Percentiles rank a stretch among this genome's conserved stretches.
phyloP scores from a whole-genome alignment of 257 asterid genomes.

The Nicotiana sylvestris region DNA sequence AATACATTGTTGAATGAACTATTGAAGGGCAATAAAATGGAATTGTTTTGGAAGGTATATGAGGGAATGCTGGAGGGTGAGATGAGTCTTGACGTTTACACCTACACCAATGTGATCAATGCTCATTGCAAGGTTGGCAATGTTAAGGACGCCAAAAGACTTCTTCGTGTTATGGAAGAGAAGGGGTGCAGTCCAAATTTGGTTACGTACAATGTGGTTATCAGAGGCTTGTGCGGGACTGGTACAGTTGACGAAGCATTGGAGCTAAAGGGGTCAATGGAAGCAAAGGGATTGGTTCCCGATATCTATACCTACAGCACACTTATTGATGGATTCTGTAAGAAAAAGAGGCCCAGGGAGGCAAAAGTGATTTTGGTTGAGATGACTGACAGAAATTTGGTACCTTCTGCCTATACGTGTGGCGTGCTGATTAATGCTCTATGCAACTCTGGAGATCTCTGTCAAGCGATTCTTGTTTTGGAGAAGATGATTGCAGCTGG shows the following conservation, averaged over 20 bases:
- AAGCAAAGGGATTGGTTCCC: constrained; percentile 53
- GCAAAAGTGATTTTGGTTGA: constrained; percentile 55
- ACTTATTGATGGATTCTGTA: constrained; percentile 63
- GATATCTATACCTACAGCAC: constrained; percentile 63
- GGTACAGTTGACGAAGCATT: constrained; percentile 63
- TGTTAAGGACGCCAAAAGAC: constrained; percentile 45
- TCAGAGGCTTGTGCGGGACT: constrained; percentile 55
- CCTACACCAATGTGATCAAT: constrained; percentile 53
- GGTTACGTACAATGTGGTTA: constrained; percentile 60
- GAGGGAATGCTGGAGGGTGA: constrained; percentile 47
- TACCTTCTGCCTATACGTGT: constrained; percentile 58
- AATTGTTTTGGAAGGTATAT: constrained; percentile 65
- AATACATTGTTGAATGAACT: constrained; percentile 78
- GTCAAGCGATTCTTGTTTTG: constrained; percentile 49
- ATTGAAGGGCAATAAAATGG: constrained; percentile 49
- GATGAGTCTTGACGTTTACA: constrained; percentile 51
- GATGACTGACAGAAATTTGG: constrained; percentile 65
- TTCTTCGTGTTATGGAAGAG: constrained; percentile 57
- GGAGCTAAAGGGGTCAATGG: constrained; percentile 55
- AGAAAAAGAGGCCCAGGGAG: constrained; percentile 56
- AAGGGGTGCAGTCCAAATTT: constrained; percentile 53
- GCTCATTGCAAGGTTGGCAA: constrained; percentile 77
- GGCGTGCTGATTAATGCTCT: constrained; percentile 55
- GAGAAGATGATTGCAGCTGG: constrained; percentile 51
- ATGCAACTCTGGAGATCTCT: constrained; percentile 49